A percentile compares a stretch with the other conserved stretches of the same genome.
Evolutionary conservation across 1,139 yeast genomes (phyloP).

Genomic region (Yamadazyma spencermartinsiae): DNA sequence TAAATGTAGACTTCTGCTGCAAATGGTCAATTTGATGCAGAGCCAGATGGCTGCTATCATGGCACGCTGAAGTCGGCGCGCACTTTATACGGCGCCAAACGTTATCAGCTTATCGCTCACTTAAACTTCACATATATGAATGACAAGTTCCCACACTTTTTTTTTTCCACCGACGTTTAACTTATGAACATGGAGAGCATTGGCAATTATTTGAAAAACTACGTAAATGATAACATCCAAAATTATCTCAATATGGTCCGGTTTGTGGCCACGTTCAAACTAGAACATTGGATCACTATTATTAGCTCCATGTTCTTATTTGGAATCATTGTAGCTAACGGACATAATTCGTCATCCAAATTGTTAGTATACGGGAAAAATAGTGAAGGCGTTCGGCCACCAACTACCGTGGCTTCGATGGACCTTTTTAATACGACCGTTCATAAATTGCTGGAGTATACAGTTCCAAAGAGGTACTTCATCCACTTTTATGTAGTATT

Average conservation of each 20-base stretch:
- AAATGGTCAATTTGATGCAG: too few relatives aligned
- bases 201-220: conserved; percentile 4
- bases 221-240: conserved; percentile 7
- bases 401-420: background rate
- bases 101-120: too few relatives aligned
- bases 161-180: background rate
- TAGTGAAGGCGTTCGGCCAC: conserved; percentile 1
- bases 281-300: conserved; percentile 16
- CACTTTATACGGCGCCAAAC: too few relatives aligned
- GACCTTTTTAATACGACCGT: conserved; percentile 5
- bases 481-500: conserved; percentile 47
- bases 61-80: too few relatives aligned
- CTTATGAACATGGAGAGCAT: background rate
- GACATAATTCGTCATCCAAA: conserved; percentile 9
- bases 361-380: conserved; percentile 18
- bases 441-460: conserved; percentile 15
- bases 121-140: too few relatives aligned
- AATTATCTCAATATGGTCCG: background rate
- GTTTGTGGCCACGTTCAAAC: conserved; percentile 2
- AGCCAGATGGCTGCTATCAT: too few relatives aligned
- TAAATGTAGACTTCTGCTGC: too few relatives aligned
- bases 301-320: conserved; percentile 7
- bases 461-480: conserved; percentile 53
- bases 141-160: background rate
- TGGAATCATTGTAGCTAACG: conserved; percentile 13